Evolutionary conservation across 768 basidiomycete species (phyloP), one percentile per base, ranked within the genome.

Genomic region (Phylloporus sp.): DNA sequence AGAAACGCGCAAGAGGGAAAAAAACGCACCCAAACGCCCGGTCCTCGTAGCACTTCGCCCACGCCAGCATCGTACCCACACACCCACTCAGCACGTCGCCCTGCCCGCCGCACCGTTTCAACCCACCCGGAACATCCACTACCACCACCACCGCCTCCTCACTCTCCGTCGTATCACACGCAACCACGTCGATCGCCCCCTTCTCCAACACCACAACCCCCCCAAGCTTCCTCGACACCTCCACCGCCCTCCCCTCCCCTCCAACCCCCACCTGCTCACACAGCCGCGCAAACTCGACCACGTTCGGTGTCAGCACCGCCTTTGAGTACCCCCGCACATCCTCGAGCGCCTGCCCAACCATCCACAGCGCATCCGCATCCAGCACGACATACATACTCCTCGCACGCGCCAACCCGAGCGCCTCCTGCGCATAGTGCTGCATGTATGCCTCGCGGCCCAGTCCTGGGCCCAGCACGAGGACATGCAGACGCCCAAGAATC

Each of bases 91-190:
- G 68, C 32, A 99, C 84, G 70, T 99, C 97, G 0, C 97, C 97
- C 67, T 98, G 97, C 1, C 97, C 97, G 12, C 97, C 95, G 61
- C 92, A 95, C 49, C 97, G 75, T 72, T 95, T 95, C 60, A 91
- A 59, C 2, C 95, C 94, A 2, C 97, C 97, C 48, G 80, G 72
- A 0, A 77, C 71, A 56, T 88, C 84, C 26, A 88, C 82, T 47
- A 79, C 75, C 4, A 93, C 70, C 4, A 80, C 79, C 61, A 87
- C 73, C 3, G 76, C 78, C 32, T 71, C 74, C 11, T 78, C 76
- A n/a, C n/a, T n/a, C 9, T 79, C 80, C 47, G 80, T 82, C 12
- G 85, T 85, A 65, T 90, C 83, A 7, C 82, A 84, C 12, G 92
- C 84, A 48, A 99, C 84, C 57, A 92, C 77, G 66, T 99, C 97